Evolutionary conservation across 176 grass and related monocot genomes (phyloP), one percentile per base, ranked within the genome.

Genomic region (Aegilops tauschii): DNA sequence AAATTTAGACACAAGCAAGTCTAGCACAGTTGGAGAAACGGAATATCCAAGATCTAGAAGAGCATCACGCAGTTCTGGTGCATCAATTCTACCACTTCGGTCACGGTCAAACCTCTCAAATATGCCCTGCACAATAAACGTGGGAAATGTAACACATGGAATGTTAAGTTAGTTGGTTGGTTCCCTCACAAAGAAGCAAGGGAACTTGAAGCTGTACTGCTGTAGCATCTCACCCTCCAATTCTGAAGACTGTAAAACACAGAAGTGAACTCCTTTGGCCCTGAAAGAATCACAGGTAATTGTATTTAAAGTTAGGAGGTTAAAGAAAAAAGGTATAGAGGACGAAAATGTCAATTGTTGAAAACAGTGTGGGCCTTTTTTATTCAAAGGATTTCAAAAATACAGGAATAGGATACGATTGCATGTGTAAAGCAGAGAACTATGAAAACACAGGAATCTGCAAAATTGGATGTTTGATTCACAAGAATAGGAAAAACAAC

Each of bases 191-290:
- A 16, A 77, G 4, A 56, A 23, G 45, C 29, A 63, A 77, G 34
- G 16, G 44, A 62, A 82, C 8, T 27, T 44, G 32, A 81, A 76
- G 35, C 11, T 76, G 65, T 45, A 69, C 40, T 61, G 35, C 14
- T 70, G 59, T 45, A 63, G 64, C 65, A 65, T 77, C 89, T 78
- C 83, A 98, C 96, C 85, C 96, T 96, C 96, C 96, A 98, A 69
- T 83, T 96, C 85, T 98, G 96, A 89, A 98, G 96, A 87, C 96
- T 96, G 87, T 93, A 94, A 78, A 98, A 98, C 73, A 98, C 92
- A 64, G 88, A 84, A 54, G 72, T 91, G 66, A 98, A 98, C 77
- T 96, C 96, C 90, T 98, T 96, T 76, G 93, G 96, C 5, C 96
- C 93, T 96, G 77, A 52, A 91, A 82, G 63, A 30, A 61, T 78